Base-by-base conservation (phyloP, 768 basidiomycete genomes). In the Boletus patriciae region DNA sequence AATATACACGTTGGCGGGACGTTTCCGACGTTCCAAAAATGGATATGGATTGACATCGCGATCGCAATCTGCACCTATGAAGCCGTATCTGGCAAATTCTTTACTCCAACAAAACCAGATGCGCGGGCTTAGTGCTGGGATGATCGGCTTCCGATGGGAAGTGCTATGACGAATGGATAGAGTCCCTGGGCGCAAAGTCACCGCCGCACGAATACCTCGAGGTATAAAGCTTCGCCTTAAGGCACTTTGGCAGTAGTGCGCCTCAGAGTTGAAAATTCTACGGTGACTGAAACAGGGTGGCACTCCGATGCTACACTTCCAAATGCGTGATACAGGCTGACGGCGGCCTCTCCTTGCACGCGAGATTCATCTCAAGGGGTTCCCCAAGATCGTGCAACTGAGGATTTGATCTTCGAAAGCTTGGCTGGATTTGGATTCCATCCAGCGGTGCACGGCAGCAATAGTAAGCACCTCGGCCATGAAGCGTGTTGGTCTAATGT, bases 201-300 rank as follows among this genome's bases (percentile, higher is more conserved):
- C 55, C 54, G 66, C 68, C 70, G 63, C 72, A 72, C 70, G 52
- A 34, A 68, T 62, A 61, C 70, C 70, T 70, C 70, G 70, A 73
- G 70, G 70, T 57, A 40, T 8, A 53, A 61, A 61, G 31, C 47
- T 66, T 71, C 58, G 43, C 62, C 52, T 57, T 72, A 66, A 66
- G 70, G 71, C 70, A 71, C 61, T 66, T 46, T 41, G 54, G 50
- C 25, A 29, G 49, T 58, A 63, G 67, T 73, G 68, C 67, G 61
- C 52, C 50, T 63, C 70, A 73, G 70, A 70, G 70, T 66, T 73
- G 70, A 47, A 58, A 51, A 41, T 54, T 57, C 52, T 61, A 64
- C 59, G 61, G 64, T 51, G 50, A 58, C 52, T 58, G 55, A 46
- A 38, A 41, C 34, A 36, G 40, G 43, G 47, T 49, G 50, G 31